These are phyloP conservation scores for Penicillium simplicissimum DNA, from an alignment of 495 filamentous ascomycete genomes.

Conservation along the genomic window DNA sequence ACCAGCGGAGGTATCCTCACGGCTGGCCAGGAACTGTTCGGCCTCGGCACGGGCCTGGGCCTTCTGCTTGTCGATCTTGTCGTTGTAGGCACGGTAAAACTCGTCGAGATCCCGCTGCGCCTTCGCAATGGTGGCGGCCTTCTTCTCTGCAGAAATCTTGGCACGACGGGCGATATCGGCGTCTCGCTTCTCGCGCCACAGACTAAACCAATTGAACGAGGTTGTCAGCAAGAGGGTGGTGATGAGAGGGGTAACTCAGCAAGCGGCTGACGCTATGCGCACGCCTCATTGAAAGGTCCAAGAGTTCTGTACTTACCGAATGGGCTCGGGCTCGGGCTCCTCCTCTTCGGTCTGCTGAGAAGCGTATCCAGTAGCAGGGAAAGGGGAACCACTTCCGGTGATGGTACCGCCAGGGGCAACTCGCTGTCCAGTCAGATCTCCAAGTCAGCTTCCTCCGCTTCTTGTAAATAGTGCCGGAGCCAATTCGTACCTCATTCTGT, in stretches of 20 bases:
- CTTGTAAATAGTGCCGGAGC: not conserved
- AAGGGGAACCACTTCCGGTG: conserved; percentile 77
- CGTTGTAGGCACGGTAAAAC: conserved; percentile 99
- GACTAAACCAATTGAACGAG: conserved; percentile 35
- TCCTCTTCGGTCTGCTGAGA: conserved; percentile 62
- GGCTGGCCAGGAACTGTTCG: conserved; percentile 85
- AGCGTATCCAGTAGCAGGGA: conserved; percentile 58
- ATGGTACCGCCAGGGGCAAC: conserved; percentile 87
- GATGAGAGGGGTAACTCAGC: not conserved
- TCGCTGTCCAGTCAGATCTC: conserved; percentile 42
- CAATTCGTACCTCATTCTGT: conserved; percentile 69
- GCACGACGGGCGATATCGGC: conserved; percentile 73
- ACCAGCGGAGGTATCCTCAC: conserved; percentile 89
- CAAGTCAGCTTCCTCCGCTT: conserved; percentile 20
- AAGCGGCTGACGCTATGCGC: conserved; percentile 13
- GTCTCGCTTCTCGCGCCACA: conserved; percentile 91
- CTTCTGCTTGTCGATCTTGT: conserved; percentile 89
- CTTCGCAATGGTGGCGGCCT: conserved; percentile 76
- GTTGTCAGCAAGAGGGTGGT: conserved; percentile 1
- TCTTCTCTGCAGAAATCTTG: conserved; percentile 73
- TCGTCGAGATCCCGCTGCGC: conserved; percentile 92
- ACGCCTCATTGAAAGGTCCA: not conserved
- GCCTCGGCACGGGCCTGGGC: conserved; percentile 84
- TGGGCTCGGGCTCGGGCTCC: conserved; percentile 85
- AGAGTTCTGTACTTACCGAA: conserved; percentile 53